Conservation (phyloP, 495 filamentous ascomycete genomes). For the Clavariopsis aquatica region DNA sequence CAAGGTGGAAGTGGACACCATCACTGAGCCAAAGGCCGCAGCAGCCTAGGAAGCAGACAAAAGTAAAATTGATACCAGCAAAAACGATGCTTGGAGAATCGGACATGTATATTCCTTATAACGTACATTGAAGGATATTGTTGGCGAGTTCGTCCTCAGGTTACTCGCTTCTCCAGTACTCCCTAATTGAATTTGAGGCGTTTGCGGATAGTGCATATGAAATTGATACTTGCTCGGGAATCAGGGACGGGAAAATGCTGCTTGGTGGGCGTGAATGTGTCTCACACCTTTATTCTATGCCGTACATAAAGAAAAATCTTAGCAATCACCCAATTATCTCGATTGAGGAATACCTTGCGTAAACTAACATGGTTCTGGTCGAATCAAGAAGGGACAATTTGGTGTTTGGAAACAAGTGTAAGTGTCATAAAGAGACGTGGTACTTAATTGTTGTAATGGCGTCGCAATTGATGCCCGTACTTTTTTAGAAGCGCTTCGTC, state of each 20-base stretch:
- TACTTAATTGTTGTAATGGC: neutral
- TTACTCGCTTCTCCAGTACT: constrained; percentile 14
- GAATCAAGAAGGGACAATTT: too few species aligned
- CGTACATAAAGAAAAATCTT: neutral
- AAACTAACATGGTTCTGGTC: too few species aligned
- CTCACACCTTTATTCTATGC: neutral
- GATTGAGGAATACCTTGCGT: neutral
- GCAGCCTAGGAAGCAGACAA: constrained; percentile 14
- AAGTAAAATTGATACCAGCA: constrained; percentile 7
- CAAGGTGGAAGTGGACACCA: constrained; percentile 50
- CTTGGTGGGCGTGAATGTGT: neutral
- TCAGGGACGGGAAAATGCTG: neutral
- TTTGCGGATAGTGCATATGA: neutral
- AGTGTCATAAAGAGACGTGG: too few species aligned
- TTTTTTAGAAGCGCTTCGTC: neutral
- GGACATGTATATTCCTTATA: neutral
- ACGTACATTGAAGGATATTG: neutral
- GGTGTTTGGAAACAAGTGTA: neutral
- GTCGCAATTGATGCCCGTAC: neutral
- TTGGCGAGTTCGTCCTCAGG: constrained; percentile 5
- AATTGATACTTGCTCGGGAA: neutral
- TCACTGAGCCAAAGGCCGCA: constrained; percentile 29
- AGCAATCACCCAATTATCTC: neutral
- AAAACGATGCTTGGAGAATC: neutral
- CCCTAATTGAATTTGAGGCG: constrained; percentile 9